These are phyloP conservation scores for Hordeum vulgare DNA, from an alignment of 176 grass and related monocot species.

Conservation along the genomic window MorexV3_pseudomolecules_assembly NC_058522.1:302270865-302271364, in stretches of 20 bases:
- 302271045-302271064: neutral
- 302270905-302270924: neutral
- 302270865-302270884: neutral
- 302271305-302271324: slow-evolving; percentile 15
- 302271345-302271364: slow-evolving; percentile 48
- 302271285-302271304: slow-evolving; percentile 40
- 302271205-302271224: slow-evolving; percentile 36
- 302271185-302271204: slow-evolving; percentile 69
- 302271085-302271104: slow-evolving; percentile 54
- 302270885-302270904: neutral
- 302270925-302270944: neutral
- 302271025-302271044: neutral
- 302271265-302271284: slow-evolving; percentile 43
- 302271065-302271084: slow-evolving; percentile 41
- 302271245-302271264: neutral
- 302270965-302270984: neutral
- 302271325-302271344: neutral
- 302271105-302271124: slow-evolving; percentile 69
- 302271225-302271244: slow-evolving; percentile 62
- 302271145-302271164: slow-evolving; percentile 89
- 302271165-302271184: slow-evolving; percentile 59
- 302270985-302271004: slow-evolving; percentile 17
- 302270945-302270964: neutral
- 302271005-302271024: slow-evolving; percentile 23
- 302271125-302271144: slow-evolving; percentile 49